Conservation (phyloP, 768 basidiomycete genomes). For the Rhodotorula sphaerocarpa region DNA sequence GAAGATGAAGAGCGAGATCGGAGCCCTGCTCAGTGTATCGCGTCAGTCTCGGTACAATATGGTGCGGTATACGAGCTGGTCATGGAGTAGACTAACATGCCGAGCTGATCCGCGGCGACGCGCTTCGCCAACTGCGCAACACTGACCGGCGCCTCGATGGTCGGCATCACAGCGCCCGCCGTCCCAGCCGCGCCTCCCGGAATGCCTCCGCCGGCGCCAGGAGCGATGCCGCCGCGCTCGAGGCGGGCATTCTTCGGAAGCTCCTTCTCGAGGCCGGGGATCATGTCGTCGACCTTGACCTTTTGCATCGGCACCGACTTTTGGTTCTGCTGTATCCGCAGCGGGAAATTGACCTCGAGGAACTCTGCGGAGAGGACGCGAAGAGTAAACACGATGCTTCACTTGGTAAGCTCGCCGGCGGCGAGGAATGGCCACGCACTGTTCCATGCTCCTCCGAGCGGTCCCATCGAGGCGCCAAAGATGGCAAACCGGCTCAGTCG, state of each 20-base stretch:
- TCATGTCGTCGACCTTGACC: slow-evolving; percentile 25
- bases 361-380: slow-evolving; percentile 16
- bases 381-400: neutral
- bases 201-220: neutral
- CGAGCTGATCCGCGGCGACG: slow-evolving; percentile 33
- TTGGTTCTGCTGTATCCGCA: slow-evolving; percentile 9
- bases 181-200: neutral
- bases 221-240: slow-evolving; percentile 8
- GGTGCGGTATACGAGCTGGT: too few species aligned
- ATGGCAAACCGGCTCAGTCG: slow-evolving; percentile 23
- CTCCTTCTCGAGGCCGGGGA: slow-evolving; percentile 28
- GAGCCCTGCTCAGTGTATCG: slow-evolving; percentile 12
- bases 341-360: slow-evolving; percentile 37
- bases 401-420: neutral
- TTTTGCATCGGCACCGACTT: slow-evolving; percentile 13
- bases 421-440: slow-evolving; percentile 13
- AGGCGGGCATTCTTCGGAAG: slow-evolving; percentile 17
- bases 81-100: slow-evolving; percentile 31
- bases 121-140: slow-evolving; percentile 24
- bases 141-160: neutral
- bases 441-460: slow-evolving; percentile 35
- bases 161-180: neutral
- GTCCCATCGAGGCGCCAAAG: slow-evolving; percentile 36
- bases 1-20: slow-evolving; percentile 34
- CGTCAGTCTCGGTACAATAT: rapidly evolving